phyloP scores from a whole-genome alignment of 305 asterid species.

The Rubia occidens region DNA sequence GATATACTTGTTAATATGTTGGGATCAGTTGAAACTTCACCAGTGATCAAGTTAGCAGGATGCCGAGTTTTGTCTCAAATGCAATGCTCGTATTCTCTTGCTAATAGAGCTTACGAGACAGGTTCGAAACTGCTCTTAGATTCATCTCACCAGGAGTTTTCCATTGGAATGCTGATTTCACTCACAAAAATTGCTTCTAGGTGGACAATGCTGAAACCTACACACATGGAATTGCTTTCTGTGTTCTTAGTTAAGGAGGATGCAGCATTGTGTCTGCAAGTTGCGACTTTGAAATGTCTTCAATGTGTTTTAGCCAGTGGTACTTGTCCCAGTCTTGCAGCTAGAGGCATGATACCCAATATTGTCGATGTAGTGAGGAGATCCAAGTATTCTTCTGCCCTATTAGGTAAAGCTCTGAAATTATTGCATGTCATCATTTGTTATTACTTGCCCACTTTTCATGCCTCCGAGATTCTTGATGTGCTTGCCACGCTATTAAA shows the following conservation, averaged over 20 bases:
- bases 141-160: conserved; percentile 57
- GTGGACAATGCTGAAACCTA: conserved; percentile 58
- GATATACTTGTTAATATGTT: conserved; percentile 50
- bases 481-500: conserved; percentile 35
- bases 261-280: conserved; percentile 44
- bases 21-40: conserved; percentile 39
- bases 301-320: conserved; percentile 38
- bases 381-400: conserved; percentile 36
- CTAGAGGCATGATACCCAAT: conserved; percentile 27
- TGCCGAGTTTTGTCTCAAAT: conserved; percentile 46
- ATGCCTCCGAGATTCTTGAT: conserved; percentile 40
- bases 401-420: conserved; percentile 54
- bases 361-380: conserved; percentile 38
- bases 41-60: conserved; percentile 50
- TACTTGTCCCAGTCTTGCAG: conserved; percentile 32
- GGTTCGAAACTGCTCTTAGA: conserved; percentile 63
- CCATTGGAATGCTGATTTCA: conserved; percentile 63
- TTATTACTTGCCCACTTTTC: conserved; percentile 28
- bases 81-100: conserved; percentile 48
- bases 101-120: conserved; percentile 63
- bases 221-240: conserved; percentile 54
- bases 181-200: conserved; percentile 75
- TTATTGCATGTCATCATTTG: conserved; percentile 49
- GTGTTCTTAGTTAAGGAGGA: conserved; percentile 47
- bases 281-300: conserved; percentile 51